phyloP scores from a whole-genome alignment of 2,329 filamentous ascomycete genomes.

The Xylogone sp. region DNA sequence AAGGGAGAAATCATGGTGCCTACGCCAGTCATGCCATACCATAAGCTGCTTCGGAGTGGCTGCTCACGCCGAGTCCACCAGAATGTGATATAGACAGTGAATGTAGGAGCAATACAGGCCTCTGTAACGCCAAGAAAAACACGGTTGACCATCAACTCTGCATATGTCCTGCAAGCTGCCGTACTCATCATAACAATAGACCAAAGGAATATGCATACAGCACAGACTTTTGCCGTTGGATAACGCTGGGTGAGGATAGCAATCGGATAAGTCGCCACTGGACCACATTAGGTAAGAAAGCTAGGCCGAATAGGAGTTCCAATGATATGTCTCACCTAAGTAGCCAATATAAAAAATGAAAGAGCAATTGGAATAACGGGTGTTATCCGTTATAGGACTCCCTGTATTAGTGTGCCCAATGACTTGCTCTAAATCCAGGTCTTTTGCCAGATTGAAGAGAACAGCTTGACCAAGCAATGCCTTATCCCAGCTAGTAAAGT shows the following conservation, averaged over 20 bases:
- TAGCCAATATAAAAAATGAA: neutral
- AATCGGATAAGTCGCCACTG: neutral
- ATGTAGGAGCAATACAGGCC: conserved; percentile 14
- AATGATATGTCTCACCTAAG: neutral
- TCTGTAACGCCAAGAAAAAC: conserved; percentile 34
- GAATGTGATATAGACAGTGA: conserved; percentile 2
- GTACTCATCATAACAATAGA: neutral
- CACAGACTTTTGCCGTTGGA: neutral
- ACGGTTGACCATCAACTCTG: conserved; percentile 26
- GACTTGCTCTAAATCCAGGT: neutral
- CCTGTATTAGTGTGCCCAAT: neutral
- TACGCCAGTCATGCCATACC: neutral
- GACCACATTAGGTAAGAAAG: too few species aligned
- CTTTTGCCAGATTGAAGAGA: neutral
- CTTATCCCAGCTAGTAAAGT: neutral
- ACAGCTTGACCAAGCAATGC: neutral
- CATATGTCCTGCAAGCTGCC: neutral
- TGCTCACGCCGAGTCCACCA: conserved; percentile 7
- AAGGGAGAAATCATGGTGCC: neutral
- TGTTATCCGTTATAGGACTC: neutral
- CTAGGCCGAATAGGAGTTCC: too few species aligned
- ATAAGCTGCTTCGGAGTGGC: conserved; percentile 4
- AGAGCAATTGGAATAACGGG: neutral
- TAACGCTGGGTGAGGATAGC: neutral
- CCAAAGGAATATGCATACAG: neutral